phyloP scores from a whole-genome alignment of 441 rosid genomes.

The Euphorbia celastroides region DNA sequence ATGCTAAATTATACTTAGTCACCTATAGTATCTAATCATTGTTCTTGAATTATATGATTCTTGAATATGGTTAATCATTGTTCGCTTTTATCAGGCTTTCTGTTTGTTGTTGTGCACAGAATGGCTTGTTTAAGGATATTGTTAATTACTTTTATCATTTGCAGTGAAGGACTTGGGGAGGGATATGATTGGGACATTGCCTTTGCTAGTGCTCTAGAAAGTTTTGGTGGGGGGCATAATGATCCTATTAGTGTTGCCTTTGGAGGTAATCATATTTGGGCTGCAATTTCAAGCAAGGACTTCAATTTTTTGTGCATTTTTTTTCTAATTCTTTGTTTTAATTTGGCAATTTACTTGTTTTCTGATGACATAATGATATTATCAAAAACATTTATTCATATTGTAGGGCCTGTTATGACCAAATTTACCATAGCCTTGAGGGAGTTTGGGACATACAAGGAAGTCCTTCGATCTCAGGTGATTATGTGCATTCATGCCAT shows the following conservation, averaged over 20 bases:
- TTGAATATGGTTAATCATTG: neutral
- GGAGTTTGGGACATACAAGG: constrained; percentile 99
- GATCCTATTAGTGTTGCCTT: constrained; percentile 98
- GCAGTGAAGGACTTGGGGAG: constrained; percentile 99
- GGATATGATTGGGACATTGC: constrained; percentile 99
- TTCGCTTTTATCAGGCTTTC: neutral
- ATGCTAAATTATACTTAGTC: neutral
- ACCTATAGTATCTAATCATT: neutral
- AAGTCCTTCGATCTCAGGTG: constrained; percentile 98
- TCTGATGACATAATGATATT: neutral
- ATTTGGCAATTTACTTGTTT: neutral
- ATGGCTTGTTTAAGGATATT: constrained; percentile 14
- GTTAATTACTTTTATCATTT: constrained; percentile 23
- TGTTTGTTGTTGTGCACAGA: neutral
- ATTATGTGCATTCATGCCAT: constrained; percentile 4
- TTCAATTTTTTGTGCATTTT: neutral
- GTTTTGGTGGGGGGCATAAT: constrained; percentile 98
- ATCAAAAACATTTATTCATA: constrained; percentile 21
- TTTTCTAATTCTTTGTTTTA: neutral
- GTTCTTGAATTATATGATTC: neutral
- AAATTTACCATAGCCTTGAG: constrained; percentile 98
- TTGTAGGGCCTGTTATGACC: constrained; percentile 96
- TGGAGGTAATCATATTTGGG: constrained; percentile 56
- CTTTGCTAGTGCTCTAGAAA: constrained; percentile 97
- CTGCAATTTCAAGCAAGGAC: neutral